A percentile compares a stretch with the other conserved stretches of the same genome.
phyloP scores from a whole-genome alignment of 192 early-diverging fungal genomes.

The Pilobolus umbonatus region DNA sequence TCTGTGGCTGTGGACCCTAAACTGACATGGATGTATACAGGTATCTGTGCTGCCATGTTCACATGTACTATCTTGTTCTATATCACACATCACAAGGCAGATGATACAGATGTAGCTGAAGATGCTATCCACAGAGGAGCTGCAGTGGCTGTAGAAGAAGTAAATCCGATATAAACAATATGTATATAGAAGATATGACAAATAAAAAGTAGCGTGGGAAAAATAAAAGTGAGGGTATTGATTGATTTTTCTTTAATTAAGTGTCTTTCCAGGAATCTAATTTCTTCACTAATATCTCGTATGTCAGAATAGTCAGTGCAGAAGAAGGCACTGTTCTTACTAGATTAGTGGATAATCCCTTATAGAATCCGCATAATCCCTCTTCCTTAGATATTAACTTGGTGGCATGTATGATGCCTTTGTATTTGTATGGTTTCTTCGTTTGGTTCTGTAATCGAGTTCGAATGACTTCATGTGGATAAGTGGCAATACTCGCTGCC shows the following conservation, averaged over 20 bases:
- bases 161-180: neutral
- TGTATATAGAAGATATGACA: neutral
- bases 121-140: constrained; percentile 30
- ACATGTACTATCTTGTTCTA: constrained; percentile 43
- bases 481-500: constrained; percentile 84
- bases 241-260: neutral
- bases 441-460: constrained; percentile 91
- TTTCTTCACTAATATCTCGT: constrained; percentile 73
- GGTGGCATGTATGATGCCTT: constrained; percentile 74
- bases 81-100: constrained; percentile 49
- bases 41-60: constrained; percentile 32
- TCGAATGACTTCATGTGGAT: constrained; percentile 95
- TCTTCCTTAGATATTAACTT: constrained; percentile 71
- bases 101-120: constrained; percentile 34
- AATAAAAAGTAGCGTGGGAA: neutral
- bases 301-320: constrained; percentile 84
- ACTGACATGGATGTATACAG: constrained; percentile 58
- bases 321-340: constrained; percentile 86
- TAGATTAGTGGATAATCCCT: constrained; percentile 80
- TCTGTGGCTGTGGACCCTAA: constrained; percentile 56
- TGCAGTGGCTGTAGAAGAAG: neutral
- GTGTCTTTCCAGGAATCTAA: constrained; percentile 30
- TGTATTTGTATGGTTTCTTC: constrained; percentile 68
- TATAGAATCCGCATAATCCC: constrained; percentile 80
- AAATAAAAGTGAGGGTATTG: neutral